Base-by-base conservation (phyloP, 768 basidiomycete genomes). In the Filobasidium wieringae region DNA sequence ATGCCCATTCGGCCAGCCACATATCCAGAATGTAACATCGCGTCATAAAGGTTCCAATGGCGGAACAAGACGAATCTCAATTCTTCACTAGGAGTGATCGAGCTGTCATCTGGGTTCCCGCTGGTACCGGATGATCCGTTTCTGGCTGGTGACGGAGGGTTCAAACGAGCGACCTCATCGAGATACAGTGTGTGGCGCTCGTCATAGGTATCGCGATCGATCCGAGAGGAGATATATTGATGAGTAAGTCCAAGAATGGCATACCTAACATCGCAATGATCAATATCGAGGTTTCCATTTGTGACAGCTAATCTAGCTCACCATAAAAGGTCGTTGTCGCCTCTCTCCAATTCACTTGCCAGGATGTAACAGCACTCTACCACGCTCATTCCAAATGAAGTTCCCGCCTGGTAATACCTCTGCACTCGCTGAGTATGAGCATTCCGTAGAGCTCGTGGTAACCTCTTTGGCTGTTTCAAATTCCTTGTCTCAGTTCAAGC, bases 41-140 rank as follows among this genome's bases (percentile, higher is more conserved):
- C 84, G 68, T 99, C 95, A 69, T 96, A 97, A 45, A 99, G 75
- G 30, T 86, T 96, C 95, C 95, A 99, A 76, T 97, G 95, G 57
- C 93, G 80, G 70, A 92, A 91, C 54, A 96, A 80, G 76, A 85
- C 91, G 72, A 99, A 97, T 26, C 95, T 80, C 54, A 97, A 77
- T 73, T 99, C 95, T 52, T 92, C 89, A 31, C 82, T 84, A 37
- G 84, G 78, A 36, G 88, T 81, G 62, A 99, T 82, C 30, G 84
- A 82, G 58, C 79, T 76, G 69, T 97, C 92, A 64, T 96, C 91
- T 1, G 93, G 87, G 62, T 72, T 71, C 33, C 32, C 59, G 32
- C 80, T 81, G 26, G 63, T 27, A 30, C 57, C 31, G 34, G 63
- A 41, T 22, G 39, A 19, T 5, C 49, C 59, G 30, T 63, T 69